phyloP scores from a whole-genome alignment of 2,329 filamentous ascomycete species.

The Pyrenophora tritici-repentis region DNA sequence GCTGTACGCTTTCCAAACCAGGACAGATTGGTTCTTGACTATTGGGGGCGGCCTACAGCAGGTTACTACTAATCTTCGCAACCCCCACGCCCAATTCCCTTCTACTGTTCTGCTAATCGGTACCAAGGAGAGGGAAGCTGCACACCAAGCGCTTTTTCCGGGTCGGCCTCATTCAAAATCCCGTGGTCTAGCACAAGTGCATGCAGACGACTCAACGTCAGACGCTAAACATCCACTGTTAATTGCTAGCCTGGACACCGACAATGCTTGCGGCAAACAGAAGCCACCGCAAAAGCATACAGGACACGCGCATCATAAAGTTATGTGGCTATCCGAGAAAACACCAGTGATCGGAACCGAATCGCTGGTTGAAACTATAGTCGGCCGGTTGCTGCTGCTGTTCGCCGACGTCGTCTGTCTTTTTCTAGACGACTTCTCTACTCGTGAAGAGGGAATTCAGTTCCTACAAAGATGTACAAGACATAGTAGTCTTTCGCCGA shows the following conservation, averaged over 20 bases:
- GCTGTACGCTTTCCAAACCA: constrained; percentile 14
- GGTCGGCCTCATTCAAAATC: not conserved
- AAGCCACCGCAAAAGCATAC: not conserved
- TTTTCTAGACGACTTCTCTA: constrained; percentile 21
- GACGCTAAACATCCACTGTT: constrained; percentile 12
- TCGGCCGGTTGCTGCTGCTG: constrained; percentile 13
- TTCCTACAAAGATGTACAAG: constrained; percentile 8
- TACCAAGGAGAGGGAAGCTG: constrained; percentile 3
- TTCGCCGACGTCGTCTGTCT: constrained; percentile 20
- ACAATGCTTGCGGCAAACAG: constrained; percentile 6
- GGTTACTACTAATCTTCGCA: constrained; percentile 1
- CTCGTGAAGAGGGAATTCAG: constrained; percentile 4
- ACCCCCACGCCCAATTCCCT: constrained; percentile 7
- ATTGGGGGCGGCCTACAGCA: constrained; percentile 1
- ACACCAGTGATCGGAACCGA: not conserved
- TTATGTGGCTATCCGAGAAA: constrained; percentile 6
- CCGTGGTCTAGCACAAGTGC: constrained; percentile 9
- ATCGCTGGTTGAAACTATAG: constrained; percentile 8
- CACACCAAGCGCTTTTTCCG: constrained; percentile 3
- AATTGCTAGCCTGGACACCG: constrained; percentile 8
- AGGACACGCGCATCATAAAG: constrained; percentile 1
- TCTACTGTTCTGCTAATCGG: constrained; percentile 15
- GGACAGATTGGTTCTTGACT: constrained; percentile 14
- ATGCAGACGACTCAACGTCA: not conserved
- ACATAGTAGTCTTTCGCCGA: not conserved